Evolutionary conservation across 306 rosid genomes (phyloP), one percentile per base, ranked within the genome.

Genomic region (Trichosanthes cucumerina): DNA sequence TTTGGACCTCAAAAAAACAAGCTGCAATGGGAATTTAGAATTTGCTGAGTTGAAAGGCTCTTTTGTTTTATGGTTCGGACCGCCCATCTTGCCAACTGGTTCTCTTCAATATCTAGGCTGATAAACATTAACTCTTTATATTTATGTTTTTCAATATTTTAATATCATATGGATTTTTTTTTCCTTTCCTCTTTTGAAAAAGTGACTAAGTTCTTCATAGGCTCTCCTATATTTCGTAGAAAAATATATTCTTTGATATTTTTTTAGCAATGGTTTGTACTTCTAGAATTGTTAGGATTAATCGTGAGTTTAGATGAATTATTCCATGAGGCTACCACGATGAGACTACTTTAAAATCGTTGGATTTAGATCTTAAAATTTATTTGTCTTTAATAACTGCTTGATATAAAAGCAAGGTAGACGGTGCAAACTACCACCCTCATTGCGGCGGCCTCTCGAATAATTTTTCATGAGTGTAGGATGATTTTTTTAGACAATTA

Each of bases 51-150:
- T 26, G 58, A 46, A 71, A 71, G 77, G 75, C 54, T 69, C 54
- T 69, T 44, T 43, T 71, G 57, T 44, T 43, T 71, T 24, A 71
- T 71, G 57, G 26, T 39, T 71, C 57, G 6, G 23, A 43, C 36
- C 54, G 24, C 39, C 49, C 76, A 71, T 24, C 76, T 71, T 71
- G 77, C 77, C 77, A 71, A 71, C 77, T 71, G 77, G 39, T 46
- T 46, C 58, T 24, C 77, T 46, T 71, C 58, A 71, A 23, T 71
- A 44, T 46, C 76, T 46, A 44, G 24, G 76, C 76, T 46, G 12
- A 46, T 44, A 71, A 71, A 46, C 57, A 43, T 46, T 24, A 64
- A 0, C 76, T 71, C 36, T 44, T 0, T 71, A 44, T 24, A 1
- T 70, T 5, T 65, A 64, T 64, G 6, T 9, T 7, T 64, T 33